Conservation (phyloP, 345 rosid genomes). For the Syzygium grande region DNA sequence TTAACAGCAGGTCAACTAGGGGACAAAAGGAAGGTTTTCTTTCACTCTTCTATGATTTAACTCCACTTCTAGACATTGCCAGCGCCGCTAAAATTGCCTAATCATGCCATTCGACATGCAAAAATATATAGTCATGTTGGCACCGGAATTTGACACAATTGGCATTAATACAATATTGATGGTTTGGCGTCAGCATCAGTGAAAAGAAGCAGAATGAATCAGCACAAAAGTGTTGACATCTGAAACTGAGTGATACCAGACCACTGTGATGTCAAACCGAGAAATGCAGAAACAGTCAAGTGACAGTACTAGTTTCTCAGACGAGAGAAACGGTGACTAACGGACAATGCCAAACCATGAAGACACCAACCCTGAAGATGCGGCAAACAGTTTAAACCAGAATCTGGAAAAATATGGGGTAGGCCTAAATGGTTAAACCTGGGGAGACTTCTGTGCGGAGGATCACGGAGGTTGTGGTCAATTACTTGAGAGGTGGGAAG, state of each 20-base stretch:
- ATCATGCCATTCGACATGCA: neutral
- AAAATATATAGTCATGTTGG: neutral
- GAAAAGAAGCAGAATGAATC: neutral
- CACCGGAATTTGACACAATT: neutral
- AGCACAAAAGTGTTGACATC: neutral
- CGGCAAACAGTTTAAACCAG: neutral
- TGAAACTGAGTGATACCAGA: neutral
- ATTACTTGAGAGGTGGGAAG: neutral
- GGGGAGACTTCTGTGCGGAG: neutral
- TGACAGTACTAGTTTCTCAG: neutral
- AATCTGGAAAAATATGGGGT: neutral
- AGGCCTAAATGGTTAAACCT: neutral
- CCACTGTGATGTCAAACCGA: neutral
- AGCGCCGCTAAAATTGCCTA: neutral
- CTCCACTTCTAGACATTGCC: neutral
- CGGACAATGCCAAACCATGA: neutral
- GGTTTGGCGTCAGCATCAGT: neutral
- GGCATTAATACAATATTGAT: neutral
- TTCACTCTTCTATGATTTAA: neutral
- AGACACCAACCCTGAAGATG: neutral
- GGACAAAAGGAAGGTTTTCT: neutral
- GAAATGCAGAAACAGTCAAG: neutral
- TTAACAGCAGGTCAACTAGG: neutral
- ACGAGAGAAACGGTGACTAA: neutral
- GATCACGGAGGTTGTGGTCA: neutral